Conservation (phyloP, 345 rosid genomes). For the Cardamine resedifolia region DNA sequence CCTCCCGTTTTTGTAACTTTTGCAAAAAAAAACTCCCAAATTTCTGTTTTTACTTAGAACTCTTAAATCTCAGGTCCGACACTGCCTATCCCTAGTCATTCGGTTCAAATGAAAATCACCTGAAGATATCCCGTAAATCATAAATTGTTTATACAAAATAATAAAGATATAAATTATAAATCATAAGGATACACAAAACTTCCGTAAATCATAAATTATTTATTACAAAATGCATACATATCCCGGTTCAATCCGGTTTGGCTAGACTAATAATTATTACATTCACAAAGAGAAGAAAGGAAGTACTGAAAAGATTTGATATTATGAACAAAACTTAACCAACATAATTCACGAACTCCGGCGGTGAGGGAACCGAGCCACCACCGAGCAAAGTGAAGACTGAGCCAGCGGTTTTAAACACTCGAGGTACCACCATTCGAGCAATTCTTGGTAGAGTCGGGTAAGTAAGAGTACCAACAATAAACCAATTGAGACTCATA, state of each 20-base stretch:
- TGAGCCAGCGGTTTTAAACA: conserved; percentile 13
- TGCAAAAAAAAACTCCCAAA: too few species aligned
- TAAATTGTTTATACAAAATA: background rate
- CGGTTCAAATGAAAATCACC: too few species aligned
- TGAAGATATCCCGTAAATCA: background rate
- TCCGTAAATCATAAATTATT: background rate
- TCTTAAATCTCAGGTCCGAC: too few species aligned
- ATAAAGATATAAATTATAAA: too few species aligned
- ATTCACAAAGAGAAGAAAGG: background rate
- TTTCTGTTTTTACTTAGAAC: too few species aligned
- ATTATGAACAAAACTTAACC: conserved; percentile 14
- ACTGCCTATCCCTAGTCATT: too few species aligned
- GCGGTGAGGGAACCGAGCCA: conserved; percentile 9
- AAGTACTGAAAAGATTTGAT: background rate
- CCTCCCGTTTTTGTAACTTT: too few species aligned
- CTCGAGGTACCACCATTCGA: conserved; percentile 39
- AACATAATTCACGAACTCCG: conserved; percentile 17
- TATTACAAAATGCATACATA: background rate
- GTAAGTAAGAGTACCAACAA: conserved; percentile 72
- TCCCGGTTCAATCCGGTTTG: background rate
- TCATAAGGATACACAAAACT: background rate
- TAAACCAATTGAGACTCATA: conserved; percentile 81
- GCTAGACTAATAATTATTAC: background rate
- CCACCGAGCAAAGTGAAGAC: conserved; percentile 11
- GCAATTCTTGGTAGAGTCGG: conserved; percentile 62